Evolutionary conservation across 768 basidiomycete species (phyloP), one percentile per base, ranked within the genome.

Genomic region (Termitomyces sp.): DNA sequence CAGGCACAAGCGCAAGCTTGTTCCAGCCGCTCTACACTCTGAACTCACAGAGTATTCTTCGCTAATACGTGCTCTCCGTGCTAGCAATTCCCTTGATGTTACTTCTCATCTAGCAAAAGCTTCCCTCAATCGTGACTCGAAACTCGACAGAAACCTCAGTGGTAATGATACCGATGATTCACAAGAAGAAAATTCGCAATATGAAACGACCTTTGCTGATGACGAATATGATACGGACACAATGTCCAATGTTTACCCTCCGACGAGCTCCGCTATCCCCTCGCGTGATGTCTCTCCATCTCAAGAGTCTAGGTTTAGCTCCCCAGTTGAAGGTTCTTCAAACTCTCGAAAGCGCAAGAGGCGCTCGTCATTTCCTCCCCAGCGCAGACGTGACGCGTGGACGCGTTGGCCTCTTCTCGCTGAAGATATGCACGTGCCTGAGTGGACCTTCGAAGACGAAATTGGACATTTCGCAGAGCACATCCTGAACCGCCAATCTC

Each of bases 371-470:
- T 41, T 56, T 29, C 33, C 49, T 33, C 56, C 32, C 11, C 33
- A 60, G 39, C 56, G 63, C 56, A 66, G 67, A 64, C 63, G 75
- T 22, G 81, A 86, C 60, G 72, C 71, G 0, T 91, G 88, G 88
- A 89, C 89, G 0, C 75, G 83, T 7, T 92, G 90, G 90, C 90
- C 90, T 1, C 77, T 91, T 48, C 76, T 83, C 16, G 60, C 74
- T 3, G 72, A 74, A 15, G 87, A 91, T 60, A 77, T 88, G 15
- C 72, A 76, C 22, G 71, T 80, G 9, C 88, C 90, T 1, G 84
- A 89, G 68, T 91, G 85, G 85, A 69, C 70, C 9, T 69, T 92
- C 20, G 76, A 83, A 44, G 89, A 91, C 58, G 90, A 91, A 68
- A 75, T 91, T 9, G 67, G 68, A 20, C 64, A 74, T 2, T 62